phyloP scores from a whole-genome alignment of 2,329 filamentous ascomycete species.

The Dactylonectria macrodidyma region DNA sequence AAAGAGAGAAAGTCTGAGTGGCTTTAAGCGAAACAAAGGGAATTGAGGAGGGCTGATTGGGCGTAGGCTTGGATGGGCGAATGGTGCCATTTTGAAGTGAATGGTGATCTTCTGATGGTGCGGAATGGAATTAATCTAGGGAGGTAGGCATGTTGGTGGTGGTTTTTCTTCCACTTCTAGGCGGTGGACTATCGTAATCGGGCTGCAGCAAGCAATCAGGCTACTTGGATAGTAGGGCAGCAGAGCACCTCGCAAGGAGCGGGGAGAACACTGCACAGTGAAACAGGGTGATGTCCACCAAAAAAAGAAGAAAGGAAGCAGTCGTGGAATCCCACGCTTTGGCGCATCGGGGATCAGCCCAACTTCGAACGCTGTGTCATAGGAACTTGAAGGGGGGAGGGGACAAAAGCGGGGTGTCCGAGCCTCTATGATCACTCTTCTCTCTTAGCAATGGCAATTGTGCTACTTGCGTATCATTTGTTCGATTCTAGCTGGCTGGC shows the following conservation, averaged over 20 bases:
- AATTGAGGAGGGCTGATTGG: neutral
- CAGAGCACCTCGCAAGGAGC: neutral
- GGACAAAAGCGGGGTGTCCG: neutral
- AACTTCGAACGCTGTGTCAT: conserved; percentile 2
- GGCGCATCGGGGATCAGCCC: neutral
- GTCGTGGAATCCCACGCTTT: neutral
- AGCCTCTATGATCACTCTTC: neutral
- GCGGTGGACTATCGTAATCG: no score
- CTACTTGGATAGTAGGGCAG: neutral
- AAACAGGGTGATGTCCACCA: neutral
- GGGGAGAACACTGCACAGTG: neutral
- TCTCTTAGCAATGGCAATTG: conserved; percentile 1
- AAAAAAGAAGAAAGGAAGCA: neutral
- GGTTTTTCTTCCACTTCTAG: neutral
- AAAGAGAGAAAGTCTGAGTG: no score
- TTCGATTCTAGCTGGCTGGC: no score
- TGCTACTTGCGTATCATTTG: neutral
- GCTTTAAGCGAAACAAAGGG: neutral
- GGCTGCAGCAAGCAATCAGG: neutral
- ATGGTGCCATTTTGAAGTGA: conserved; percentile 31
- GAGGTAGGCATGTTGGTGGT: neutral
- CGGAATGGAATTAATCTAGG: neutral
- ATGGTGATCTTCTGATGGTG: conserved; percentile 13
- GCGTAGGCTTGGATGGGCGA: conserved; percentile 4
- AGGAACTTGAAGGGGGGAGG: neutral